Conservation (phyloP, 768 basidiomycete species). For the Imleria badia region DNA sequence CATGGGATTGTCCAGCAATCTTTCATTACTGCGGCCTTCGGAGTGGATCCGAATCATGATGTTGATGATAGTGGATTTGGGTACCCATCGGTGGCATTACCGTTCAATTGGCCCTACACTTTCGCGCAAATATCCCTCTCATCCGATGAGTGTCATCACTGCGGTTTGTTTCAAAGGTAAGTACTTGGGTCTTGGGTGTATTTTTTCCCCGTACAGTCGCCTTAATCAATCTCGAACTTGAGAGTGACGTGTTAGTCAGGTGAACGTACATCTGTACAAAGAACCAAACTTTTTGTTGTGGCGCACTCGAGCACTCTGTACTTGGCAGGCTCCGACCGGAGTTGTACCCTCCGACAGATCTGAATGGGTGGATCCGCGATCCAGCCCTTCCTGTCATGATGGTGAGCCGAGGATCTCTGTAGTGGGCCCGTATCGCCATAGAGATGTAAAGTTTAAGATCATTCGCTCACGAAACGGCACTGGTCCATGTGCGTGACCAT, state of each 20-base stretch:
- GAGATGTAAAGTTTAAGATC: neutral
- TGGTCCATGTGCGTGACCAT: too few relatives aligned
- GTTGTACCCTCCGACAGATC: neutral
- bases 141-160: neutral
- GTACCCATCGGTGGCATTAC: neutral
- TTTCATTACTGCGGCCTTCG: neutral
- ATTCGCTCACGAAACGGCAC: too few relatives aligned
- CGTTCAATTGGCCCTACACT: neutral
- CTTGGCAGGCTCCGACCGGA: neutral
- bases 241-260: neutral
- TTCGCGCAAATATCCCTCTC: neutral
- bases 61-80: neutral
- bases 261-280: neutral
- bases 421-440: neutral
- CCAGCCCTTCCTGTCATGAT: conserved; percentile 13
- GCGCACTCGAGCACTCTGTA: neutral
- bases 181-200: too few relatives aligned
- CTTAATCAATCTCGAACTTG: neutral
- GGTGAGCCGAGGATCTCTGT: conserved; percentile 7
- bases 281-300: neutral
- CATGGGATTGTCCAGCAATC: neutral
- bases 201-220: neutral
- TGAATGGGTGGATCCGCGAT: conserved; percentile 5
- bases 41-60: too few relatives aligned
- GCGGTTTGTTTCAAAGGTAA: neutral